A percentile compares a stretch with the other conserved stretches of the same genome.
Evolutionary conservation across 352 stramenopile species (phyloP).

Genomic region (Thraustochytrium aureum): DNA sequence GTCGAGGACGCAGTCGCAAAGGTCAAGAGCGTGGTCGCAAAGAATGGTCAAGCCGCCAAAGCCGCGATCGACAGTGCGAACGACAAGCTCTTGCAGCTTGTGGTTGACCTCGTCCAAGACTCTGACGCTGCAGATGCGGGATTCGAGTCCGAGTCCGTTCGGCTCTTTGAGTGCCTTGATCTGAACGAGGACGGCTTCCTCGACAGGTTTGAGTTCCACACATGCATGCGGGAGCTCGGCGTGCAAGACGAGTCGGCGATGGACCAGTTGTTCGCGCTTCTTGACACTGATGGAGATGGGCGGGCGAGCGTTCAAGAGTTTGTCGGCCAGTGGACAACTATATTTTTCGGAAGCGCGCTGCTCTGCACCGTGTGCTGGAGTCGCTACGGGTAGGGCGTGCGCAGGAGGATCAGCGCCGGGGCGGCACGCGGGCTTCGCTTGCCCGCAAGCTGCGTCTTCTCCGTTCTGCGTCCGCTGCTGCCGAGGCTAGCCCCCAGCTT

Average conservation of each 20-base stretch:
- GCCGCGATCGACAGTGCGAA: neutral
- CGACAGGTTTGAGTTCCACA: constrained; percentile 31
- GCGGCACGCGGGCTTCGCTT: neutral
- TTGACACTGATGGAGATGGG: constrained; percentile 23
- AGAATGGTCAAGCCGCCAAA: neutral
- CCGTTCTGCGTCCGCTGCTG: no score
- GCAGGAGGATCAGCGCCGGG: neutral
- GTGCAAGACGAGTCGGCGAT: constrained; percentile 23
- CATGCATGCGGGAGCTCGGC: constrained; percentile 36
- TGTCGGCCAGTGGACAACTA: constrained; percentile 31
- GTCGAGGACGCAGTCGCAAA: neutral
- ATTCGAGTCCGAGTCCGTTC: neutral
- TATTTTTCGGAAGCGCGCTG: constrained; percentile 39
- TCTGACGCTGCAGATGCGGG: neutral
- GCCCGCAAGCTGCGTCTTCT: neutral
- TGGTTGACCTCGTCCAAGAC: neutral
- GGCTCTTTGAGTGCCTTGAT: constrained; percentile 31
- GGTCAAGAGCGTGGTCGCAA: neutral
- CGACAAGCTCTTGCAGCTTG: constrained; percentile 11
- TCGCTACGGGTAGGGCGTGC: neutral
- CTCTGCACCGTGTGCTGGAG: constrained; percentile 24
- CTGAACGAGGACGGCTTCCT: neutral
- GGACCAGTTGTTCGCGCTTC: constrained; percentile 7
- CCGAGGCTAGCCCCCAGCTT: no score
- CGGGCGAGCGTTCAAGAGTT: constrained; percentile 16